Evolutionary conservation across 345 rosid species (phyloP), one percentile per base, ranked within the genome.

Genomic region (Camelina laxa): DNA sequence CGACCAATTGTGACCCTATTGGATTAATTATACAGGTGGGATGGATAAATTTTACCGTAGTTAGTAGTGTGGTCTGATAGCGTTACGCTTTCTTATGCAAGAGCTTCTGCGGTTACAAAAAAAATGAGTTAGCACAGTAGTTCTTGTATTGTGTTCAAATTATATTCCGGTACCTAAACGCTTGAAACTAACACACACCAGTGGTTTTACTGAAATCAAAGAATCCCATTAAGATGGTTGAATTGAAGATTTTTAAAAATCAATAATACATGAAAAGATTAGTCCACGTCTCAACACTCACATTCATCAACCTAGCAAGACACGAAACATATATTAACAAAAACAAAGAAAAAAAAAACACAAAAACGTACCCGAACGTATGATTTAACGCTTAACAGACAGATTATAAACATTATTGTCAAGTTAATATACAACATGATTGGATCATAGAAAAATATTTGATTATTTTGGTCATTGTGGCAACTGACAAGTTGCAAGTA

Each of bases 401-500:
- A 9, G n/a, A 2, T 63, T 22, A 24, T 33, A 35, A 74, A 58
- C 16, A 35, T 6, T 57, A 31, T 13, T 21, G 9, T 55, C 27
- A 36, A 56, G 11, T 36, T 15, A 36, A 38, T 39, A 51, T 38
- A 59, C n/a, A 60, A 61, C 39, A 68, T 75, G 69, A 69, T 54
- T 36, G 71, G 38, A 70, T 27, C 30, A 4, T 31, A 44, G 41
- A 54, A 63, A 5, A 70, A 38, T 3, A 56, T 35, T 70, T 45
- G 6, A 54, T 36, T 36, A 38, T 70, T 70, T 24, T 47, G 71
- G 49, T 55, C 53, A 70, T 15, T 64, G 66, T 62, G 65, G 74
- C 79, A 75, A 53, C 44, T 54, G 68, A 69, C 74, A 65, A 66
- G 12, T 74, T 59, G 60, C 55, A 44, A 62, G 36, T 36, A 36